Base-by-base conservation (phyloP, 1,139 yeast genomes). In the Debaryomyces psychrophilus region DNA sequence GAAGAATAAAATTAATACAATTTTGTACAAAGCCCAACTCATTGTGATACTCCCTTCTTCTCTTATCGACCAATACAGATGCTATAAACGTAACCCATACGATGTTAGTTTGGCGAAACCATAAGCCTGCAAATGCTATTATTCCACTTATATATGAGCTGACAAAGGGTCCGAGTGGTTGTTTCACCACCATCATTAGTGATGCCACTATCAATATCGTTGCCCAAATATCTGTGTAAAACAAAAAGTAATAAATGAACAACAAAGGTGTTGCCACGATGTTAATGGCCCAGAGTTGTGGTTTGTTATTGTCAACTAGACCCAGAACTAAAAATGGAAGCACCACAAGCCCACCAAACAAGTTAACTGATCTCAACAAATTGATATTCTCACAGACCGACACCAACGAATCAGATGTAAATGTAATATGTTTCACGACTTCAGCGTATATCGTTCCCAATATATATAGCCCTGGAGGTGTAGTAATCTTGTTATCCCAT, bases 171-270 rank as follows among this genome's bases (percentile, higher is more conserved):
- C 57, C 49, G 17, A 54, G 43, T 2, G 67, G 67, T 43, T 50
- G 51, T 8, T 50, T 51, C 14, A 61, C 22, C 67, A 73, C 60
- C 73, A 73, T 27, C 79, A 77, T 31, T 68, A 76, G 43, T 1
- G 73, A 55, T 2, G 58, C 59, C 2, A 88, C 53, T 7, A 92
- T 77, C 37, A 89, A 68, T 0, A 87, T 76, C 0, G 95, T 81
- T 0, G 97, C 82, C 97, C 97, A 90, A 1, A 90, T 85, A 63
- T 93, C 99, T 0, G 99, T 93, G 66, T 93, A 95, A 65, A 83
- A 95, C 40, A 93, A 67, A 41, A 83, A 82, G 56, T 86, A 83
- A 63, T 84, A 93, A 8, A 90, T 77, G 35, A 83, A 75, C 46
- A 92, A 59, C 45, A 92, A 69, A 1, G 99, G 98, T 55, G 84